A percentile compares a stretch with the other conserved stretches of the same genome.
Conservation (phyloP, 208 protist species). For the Balamuthia mandrillaris region DNA sequence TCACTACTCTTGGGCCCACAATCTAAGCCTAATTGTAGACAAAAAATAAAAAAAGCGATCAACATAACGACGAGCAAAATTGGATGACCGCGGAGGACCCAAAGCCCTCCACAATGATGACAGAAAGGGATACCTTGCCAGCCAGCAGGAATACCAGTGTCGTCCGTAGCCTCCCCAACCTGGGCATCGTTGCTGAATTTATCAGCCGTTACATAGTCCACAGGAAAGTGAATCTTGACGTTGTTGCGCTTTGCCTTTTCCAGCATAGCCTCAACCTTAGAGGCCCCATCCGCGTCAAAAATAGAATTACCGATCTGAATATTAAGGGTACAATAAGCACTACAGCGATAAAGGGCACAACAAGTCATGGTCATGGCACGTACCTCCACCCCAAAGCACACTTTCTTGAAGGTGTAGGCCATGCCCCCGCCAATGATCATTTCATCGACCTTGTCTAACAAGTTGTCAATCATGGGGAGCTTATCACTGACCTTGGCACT, state of each 20-base stretch:
- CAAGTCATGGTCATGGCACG: neutral
- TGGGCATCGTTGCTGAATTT: slow-evolving; percentile 78
- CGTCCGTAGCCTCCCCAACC: slow-evolving; percentile 47
- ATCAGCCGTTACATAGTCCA: slow-evolving; percentile 93
- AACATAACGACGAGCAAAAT: neutral
- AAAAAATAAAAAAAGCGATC: too few relatives aligned
- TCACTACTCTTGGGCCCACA: slow-evolving; percentile 84
- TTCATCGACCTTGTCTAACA: slow-evolving; percentile 95
- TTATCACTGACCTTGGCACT: slow-evolving; percentile 97
- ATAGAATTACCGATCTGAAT: slow-evolving; percentile 87
- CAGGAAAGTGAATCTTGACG: slow-evolving; percentile 93
- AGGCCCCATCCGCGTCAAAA: slow-evolving; percentile 84
- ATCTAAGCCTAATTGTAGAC: too few relatives aligned
- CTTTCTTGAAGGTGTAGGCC: slow-evolving; percentile 95
- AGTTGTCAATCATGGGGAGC: slow-evolving; percentile 97
- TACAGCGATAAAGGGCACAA: slow-evolving; percentile 37
- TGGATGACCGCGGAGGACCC: too few relatives aligned
- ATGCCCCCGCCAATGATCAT: slow-evolving; percentile 98
- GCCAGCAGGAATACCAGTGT: slow-evolving; percentile 74
- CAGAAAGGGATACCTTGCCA: slow-evolving; percentile 81
- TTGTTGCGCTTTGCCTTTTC: slow-evolving; percentile 88
- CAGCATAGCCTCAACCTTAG: slow-evolving; percentile 79
- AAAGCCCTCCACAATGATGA: too few relatives aligned
- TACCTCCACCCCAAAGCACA: slow-evolving; percentile 56
- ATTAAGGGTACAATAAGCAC: slow-evolving; percentile 43